These are phyloP conservation scores for Camellia granthamiana DNA, from an alignment of 148 eudicot genomes.

Conservation along the genomic window DNA sequence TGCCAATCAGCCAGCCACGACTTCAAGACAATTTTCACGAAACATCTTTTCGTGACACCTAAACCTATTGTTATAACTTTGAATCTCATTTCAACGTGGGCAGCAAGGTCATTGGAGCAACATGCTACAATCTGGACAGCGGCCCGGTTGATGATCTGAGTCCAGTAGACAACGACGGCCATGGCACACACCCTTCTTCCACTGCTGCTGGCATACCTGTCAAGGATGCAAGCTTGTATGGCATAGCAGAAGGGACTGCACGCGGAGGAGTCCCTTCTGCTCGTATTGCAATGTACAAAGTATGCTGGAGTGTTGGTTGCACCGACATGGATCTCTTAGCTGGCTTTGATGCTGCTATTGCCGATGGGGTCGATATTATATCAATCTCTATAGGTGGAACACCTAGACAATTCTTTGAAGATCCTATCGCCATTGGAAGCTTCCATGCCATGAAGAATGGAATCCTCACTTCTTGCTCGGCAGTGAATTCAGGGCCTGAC, in stretches of 20 bases:
- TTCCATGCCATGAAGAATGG: conserved; percentile 73
- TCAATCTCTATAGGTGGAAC: conserved; percentile 64
- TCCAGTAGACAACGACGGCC: conserved; percentile 61
- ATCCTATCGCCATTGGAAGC: conserved; percentile 61
- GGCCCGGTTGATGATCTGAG: conserved; percentile 8
- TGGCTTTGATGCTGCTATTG: conserved; percentile 64
- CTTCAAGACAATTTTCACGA: too few relatives aligned
- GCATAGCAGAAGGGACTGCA: conserved; percentile 57
- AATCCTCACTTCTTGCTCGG: conserved; percentile 52
- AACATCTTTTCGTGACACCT: too few relatives aligned
- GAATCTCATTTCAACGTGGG: background rate
- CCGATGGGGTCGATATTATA: conserved; percentile 68
- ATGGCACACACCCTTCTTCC: conserved; percentile 81
- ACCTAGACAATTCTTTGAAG: conserved; percentile 26
- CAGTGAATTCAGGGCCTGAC: conserved; percentile 58
- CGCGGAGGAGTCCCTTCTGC: conserved; percentile 65
- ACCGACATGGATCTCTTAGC: conserved; percentile 58
- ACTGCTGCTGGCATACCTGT: conserved; percentile 63
- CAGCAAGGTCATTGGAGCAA: conserved; percentile 81
- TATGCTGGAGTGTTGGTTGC: conserved; percentile 54
- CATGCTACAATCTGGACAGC: conserved; percentile 39
- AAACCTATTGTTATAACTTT: background rate
- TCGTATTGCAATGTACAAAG: conserved; percentile 66
- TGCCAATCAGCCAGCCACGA: too few relatives aligned
- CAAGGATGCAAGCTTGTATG: conserved; percentile 46